Conservation (phyloP, 441 rosid genomes). For the Eruca vesicaria region DNA sequence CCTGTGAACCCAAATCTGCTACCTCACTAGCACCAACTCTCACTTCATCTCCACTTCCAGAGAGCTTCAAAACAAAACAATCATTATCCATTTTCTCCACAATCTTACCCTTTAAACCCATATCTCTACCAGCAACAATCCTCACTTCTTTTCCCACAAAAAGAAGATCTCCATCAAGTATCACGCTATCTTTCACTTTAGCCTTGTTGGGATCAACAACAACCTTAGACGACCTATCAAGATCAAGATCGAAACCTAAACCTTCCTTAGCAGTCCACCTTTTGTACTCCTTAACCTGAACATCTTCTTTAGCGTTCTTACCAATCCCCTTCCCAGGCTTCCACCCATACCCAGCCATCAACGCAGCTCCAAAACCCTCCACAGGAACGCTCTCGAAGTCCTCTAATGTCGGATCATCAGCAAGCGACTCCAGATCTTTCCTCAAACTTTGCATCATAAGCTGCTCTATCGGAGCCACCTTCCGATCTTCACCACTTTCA, state of each 20-base stretch:
- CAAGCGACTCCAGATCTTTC: slow-evolving; percentile 51
- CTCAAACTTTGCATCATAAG: slow-evolving; percentile 44
- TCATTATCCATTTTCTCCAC: slow-evolving; percentile 33
- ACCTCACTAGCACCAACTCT: slow-evolving; percentile 45
- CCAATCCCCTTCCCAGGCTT: slow-evolving; percentile 78
- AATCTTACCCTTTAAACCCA: slow-evolving; percentile 60
- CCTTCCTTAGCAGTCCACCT: slow-evolving; percentile 53
- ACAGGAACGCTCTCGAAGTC: slow-evolving; percentile 72
- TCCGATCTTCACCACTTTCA: slow-evolving; percentile 7
- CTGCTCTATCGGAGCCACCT: slow-evolving; percentile 36
- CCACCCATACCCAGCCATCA: slow-evolving; percentile 89
- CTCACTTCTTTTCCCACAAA: slow-evolving; percentile 64
- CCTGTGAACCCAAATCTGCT: slow-evolving; percentile 65
- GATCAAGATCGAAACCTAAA: slow-evolving; percentile 50
- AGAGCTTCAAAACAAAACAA: slow-evolving; percentile 47
- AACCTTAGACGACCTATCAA: slow-evolving; percentile 7
- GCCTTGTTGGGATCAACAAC: slow-evolving; percentile 26
- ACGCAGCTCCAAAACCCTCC: slow-evolving; percentile 69
- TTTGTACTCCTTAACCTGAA: slow-evolving; percentile 48
- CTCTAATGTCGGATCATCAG: slow-evolving; percentile 61
- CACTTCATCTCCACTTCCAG: slow-evolving; percentile 42
- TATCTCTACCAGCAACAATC: slow-evolving; percentile 51
- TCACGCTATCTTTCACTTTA: slow-evolving; percentile 21
- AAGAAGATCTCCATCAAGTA: slow-evolving; percentile 31
- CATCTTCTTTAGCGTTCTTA: slow-evolving; percentile 64